Conservation (phyloP, 2,329 filamentous ascomycete genomes). For the Clarireedia monteithiana region DNA sequence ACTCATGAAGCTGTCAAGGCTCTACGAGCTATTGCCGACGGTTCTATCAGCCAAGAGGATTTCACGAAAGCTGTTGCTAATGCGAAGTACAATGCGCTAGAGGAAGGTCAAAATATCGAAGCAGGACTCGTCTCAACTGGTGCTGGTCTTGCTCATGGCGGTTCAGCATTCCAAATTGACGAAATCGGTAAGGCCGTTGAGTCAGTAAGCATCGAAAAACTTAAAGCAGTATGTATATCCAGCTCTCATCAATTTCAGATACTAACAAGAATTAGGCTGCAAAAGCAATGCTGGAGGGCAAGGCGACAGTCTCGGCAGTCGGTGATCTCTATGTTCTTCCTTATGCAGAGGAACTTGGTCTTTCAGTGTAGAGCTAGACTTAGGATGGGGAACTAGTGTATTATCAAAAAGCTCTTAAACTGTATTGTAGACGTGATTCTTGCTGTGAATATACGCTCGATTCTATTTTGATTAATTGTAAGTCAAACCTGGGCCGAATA, state of each 20-base stretch:
- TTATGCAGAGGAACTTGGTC: slow-evolving; percentile 87
- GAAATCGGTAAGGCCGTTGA: slow-evolving; percentile 73
- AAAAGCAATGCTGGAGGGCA: slow-evolving; percentile 79
- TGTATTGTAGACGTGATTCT: slow-evolving; percentile 27
- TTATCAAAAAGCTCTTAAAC: slow-evolving; percentile 29
- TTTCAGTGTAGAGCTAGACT: slow-evolving; percentile 68
- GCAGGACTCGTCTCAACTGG: slow-evolving; percentile 78
- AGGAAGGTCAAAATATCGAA: slow-evolving; percentile 69
- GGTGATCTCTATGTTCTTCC: slow-evolving; percentile 89
- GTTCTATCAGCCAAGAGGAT: slow-evolving; percentile 72
- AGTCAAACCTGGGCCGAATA: neutral
- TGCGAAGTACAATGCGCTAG: slow-evolving; percentile 87
- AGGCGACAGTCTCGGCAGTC: slow-evolving; percentile 81
- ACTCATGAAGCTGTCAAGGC: slow-evolving; percentile 72
- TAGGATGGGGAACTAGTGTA: slow-evolving; percentile 23
- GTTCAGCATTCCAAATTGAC: slow-evolving; percentile 76
- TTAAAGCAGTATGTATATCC: slow-evolving; percentile 66
- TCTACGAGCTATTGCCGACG: slow-evolving; percentile 72
- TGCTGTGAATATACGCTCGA: slow-evolving; percentile 23
- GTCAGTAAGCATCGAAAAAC: slow-evolving; percentile 71
- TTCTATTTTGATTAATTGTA: slow-evolving; percentile 5
- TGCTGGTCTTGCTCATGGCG: slow-evolving; percentile 71
- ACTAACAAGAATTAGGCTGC: slow-evolving; percentile 55
- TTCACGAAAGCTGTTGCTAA: slow-evolving; percentile 85
- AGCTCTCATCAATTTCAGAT: slow-evolving; percentile 14